Percentiles rank a stretch among this genome's conserved stretches.
phyloP scores from a whole-genome alignment of 768 basidiomycete species.

The Clavulina sp. region DNA sequence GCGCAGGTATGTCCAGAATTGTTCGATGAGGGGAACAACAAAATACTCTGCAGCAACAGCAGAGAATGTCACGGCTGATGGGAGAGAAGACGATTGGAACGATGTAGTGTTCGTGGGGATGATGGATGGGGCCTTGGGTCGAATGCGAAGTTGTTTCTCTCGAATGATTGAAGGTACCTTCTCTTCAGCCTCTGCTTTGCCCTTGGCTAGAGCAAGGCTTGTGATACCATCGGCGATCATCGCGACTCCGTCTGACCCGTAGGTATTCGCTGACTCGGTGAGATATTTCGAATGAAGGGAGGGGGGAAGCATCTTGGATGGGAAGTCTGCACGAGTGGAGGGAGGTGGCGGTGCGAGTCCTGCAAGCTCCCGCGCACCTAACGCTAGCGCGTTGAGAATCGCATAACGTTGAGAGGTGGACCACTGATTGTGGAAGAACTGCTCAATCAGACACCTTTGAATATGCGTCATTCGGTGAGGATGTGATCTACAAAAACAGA shows the following conservation, averaged over 20 bases:
- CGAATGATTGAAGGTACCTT: constrained; percentile 46
- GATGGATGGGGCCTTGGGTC: constrained; percentile 26
- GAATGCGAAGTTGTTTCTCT: constrained; percentile 57
- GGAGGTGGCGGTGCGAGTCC: constrained; percentile 23
- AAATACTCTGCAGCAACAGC: constrained; percentile 76
- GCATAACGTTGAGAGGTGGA: constrained; percentile 70
- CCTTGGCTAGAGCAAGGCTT: constrained; percentile 41
- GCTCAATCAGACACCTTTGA: constrained; percentile 62
- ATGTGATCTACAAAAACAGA: neutral
- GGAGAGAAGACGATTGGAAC: too few relatives aligned
- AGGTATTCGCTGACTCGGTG: too few relatives aligned
- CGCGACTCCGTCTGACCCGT: constrained; percentile 33
- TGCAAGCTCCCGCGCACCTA: constrained; percentile 74
- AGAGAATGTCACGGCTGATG: constrained; percentile 23
- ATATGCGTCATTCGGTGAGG: constrained; percentile 1
- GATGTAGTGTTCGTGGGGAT: constrained; percentile 10
- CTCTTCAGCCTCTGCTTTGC: constrained; percentile 34
- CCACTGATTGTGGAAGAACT: constrained; percentile 89
- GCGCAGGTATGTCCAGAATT: constrained; percentile 89
- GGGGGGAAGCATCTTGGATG: constrained; percentile 63
- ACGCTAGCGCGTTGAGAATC: constrained; percentile 70
- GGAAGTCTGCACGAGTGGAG: constrained; percentile 33
- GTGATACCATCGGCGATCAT: constrained; percentile 47
- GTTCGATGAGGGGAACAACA: constrained; percentile 73
- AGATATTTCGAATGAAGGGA: constrained; percentile 55